Percentiles rank a stretch among this genome's conserved stretches.
Evolutionary conservation across 495 filamentous ascomycete genomes (phyloP).

Genomic region (Margaritispora aquatica): DNA sequence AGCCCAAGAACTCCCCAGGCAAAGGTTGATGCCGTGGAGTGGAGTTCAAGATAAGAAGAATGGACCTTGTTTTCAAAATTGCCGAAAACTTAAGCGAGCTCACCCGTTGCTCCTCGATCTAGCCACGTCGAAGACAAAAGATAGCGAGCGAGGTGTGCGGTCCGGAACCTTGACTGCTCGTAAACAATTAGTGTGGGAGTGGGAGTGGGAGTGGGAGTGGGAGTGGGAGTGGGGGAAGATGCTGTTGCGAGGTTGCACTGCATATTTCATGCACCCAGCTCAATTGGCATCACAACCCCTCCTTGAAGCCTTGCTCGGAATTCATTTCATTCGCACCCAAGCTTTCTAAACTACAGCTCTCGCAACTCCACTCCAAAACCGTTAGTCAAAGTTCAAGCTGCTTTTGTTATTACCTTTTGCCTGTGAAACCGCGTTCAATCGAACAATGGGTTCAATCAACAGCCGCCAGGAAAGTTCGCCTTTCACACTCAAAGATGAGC

Average conservation of each 20-base stretch:
- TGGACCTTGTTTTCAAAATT: background rate
- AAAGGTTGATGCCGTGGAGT: background rate
- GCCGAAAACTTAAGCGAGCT: background rate
- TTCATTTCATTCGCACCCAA: background rate
- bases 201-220: too few relatives aligned
- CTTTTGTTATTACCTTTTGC: too few relatives aligned
- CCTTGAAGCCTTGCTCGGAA: background rate
- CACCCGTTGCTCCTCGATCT: background rate
- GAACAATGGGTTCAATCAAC: background rate
- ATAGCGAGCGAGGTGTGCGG: background rate
- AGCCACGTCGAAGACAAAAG: background rate
- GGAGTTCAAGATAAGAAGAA: background rate
- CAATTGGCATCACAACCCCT: background rate
- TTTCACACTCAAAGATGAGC: slow-evolving; percentile 33
- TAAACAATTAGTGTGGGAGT: too few relatives aligned
- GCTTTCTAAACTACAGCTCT: too few relatives aligned
- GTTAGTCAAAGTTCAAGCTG: too few relatives aligned
- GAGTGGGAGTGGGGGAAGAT: too few relatives aligned
- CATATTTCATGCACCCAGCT: background rate
- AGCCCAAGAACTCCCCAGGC: background rate
- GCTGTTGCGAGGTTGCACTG: background rate
- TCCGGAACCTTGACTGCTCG: background rate
- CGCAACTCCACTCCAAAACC: too few relatives aligned
- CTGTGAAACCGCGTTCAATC: background rate
- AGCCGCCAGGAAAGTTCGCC: background rate